phyloP scores from a whole-genome alignment of 345 rosid genomes.

The Acer yangbiense region DNA sequence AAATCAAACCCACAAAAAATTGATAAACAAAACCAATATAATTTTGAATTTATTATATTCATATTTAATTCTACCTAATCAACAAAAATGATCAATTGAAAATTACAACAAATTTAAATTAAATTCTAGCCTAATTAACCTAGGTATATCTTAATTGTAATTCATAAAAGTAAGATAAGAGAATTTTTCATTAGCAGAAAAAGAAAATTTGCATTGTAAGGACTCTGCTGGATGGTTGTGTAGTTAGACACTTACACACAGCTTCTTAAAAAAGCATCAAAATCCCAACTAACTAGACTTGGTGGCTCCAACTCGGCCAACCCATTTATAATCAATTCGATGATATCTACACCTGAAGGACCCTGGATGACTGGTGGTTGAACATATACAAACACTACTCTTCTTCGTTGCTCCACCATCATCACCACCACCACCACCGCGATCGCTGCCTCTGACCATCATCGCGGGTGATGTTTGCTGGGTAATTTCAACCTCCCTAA shows the following conservation, averaged over 20 bases:
- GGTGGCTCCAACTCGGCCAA: not conserved
- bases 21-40: too few species aligned
- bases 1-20: too few species aligned
- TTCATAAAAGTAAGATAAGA: too few species aligned
- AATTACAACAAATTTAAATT: too few species aligned
- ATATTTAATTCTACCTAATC: too few species aligned
- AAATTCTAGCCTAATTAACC: too few species aligned
- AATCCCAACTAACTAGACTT: not conserved
- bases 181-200: not conserved
- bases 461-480: not conserved
- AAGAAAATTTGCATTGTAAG: not conserved
- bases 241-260: not conserved
- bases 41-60: too few species aligned
- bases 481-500: slow-evolving; percentile 1
- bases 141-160: too few species aligned
- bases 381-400: slow-evolving; percentile 26
- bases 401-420: slow-evolving; percentile 17
- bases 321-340: slow-evolving; percentile 28
- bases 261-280: not conserved
- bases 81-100: too few species aligned
- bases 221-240: too few species aligned
- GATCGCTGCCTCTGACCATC: not conserved
- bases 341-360: slow-evolving; percentile 47
- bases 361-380: slow-evolving; percentile 42
- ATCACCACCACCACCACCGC: not conserved